phyloP scores from a whole-genome alignment of 208 protist species.

The Trypanosoma avium region DNA sequence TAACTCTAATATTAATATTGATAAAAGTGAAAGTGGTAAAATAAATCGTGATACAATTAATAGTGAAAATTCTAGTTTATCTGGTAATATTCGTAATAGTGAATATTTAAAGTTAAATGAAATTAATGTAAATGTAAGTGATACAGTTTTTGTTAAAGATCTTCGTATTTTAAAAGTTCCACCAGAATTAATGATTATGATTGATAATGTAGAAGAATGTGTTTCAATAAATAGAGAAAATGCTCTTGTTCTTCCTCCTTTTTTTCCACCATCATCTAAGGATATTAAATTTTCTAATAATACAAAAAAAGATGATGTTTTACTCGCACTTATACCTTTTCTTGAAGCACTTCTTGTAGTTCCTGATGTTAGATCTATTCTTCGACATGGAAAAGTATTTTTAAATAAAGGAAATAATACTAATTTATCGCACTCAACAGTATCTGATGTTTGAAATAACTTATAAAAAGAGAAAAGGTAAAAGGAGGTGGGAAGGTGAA shows the following conservation, averaged over 20 bases:
- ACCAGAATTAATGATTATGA: constrained; percentile 80
- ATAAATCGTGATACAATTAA: no score
- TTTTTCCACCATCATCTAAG: constrained; percentile 63
- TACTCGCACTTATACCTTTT: constrained; percentile 71
- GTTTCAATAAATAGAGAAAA: constrained; percentile 78
- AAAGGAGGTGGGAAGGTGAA: no score
- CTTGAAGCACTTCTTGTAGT: constrained; percentile 79
- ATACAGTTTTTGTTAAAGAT: constrained; percentile 76
- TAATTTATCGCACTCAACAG: neutral
- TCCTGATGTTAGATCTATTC: constrained; percentile 79
- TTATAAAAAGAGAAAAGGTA: no score
- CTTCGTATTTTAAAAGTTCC: constrained; percentile 81
- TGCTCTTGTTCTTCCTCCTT: constrained; percentile 75
- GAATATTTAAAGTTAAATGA: neutral
- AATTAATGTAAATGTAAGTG: neutral
- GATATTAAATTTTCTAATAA: constrained; percentile 7
- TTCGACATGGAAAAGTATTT: constrained; percentile 46
- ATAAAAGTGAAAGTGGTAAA: no score
- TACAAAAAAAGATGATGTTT: constrained; percentile 55
- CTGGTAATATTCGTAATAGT: neutral
- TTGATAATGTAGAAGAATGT: constrained; percentile 86
- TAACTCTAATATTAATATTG: neutral
- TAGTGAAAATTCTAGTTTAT: no score
- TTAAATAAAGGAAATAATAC: neutral
- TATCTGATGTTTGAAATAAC: neutral